These are phyloP conservation scores for Alternaria viburni DNA, from an alignment of 2,329 filamentous ascomycete species.

Conservation along the genomic window DNA sequence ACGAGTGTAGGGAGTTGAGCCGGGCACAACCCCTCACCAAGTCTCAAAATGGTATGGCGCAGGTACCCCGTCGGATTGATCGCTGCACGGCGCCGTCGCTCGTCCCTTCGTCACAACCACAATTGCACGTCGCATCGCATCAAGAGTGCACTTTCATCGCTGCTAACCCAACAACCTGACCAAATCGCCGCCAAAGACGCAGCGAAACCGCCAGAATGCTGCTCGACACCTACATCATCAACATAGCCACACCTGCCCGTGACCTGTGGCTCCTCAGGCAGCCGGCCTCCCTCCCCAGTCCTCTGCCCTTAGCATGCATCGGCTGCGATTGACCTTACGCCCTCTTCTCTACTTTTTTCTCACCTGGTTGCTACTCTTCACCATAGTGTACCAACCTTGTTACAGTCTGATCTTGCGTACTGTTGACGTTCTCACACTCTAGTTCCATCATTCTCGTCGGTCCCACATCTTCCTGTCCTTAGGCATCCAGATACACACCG, in stretches of 20 bases:
- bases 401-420: conserved; percentile 2
- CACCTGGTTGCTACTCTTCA: conserved; percentile 8
- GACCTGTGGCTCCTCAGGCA: conserved; percentile 31
- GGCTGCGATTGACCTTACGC: conserved; percentile 13
- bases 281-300: conserved; percentile 29
- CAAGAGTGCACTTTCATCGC: conserved; percentile 30
- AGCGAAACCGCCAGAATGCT: conserved; percentile 20
- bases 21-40: conserved; percentile 9
- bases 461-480: conserved; percentile 13
- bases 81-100: conserved; percentile 28
- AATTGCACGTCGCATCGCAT: conserved; percentile 23
- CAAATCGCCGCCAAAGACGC: conserved; percentile 26
- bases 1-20: conserved; percentile 14
- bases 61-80: conserved; percentile 21
- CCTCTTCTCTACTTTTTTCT: conserved; percentile 18
- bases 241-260: conserved; percentile 37
- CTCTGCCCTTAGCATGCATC: conserved; percentile 19
- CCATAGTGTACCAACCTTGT: neutral
- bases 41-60: conserved; percentile 30
- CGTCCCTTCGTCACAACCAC: conserved; percentile 27
- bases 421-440: neutral
- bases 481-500: conserved; percentile 29
- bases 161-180: conserved; percentile 32
- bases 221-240: conserved; percentile 23
- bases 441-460: conserved; percentile 8